Conservation (phyloP, 768 basidiomycete genomes). For the Agrocybe pediades region DNA sequence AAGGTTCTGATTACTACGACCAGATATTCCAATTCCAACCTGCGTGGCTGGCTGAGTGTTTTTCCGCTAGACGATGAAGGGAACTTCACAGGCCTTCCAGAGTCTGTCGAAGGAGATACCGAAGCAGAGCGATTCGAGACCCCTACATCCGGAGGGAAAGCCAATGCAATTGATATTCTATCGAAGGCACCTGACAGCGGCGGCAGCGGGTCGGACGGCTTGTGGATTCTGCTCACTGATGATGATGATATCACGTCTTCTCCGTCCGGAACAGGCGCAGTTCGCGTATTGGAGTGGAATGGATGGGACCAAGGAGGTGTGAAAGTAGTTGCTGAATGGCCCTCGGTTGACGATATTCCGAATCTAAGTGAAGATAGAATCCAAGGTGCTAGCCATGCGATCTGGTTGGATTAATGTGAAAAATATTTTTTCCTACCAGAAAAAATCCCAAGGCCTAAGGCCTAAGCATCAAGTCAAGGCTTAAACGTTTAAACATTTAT, state of each 20-base stretch:
- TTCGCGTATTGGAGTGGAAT: constrained; percentile 52
- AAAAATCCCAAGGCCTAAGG: neutral
- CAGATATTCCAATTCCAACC: constrained; percentile 36
- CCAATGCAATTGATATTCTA: constrained; percentile 49
- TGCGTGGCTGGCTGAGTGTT: constrained; percentile 44
- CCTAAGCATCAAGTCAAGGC: neutral
- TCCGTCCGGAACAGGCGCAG: constrained; percentile 31
- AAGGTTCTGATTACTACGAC: constrained; percentile 48
- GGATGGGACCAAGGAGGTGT: constrained; percentile 43
- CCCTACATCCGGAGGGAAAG: constrained; percentile 51
- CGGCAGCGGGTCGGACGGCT: constrained; percentile 23
- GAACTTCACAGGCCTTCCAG: constrained; percentile 19
- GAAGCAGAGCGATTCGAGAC: constrained; percentile 42
- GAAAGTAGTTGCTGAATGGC: constrained; percentile 44
- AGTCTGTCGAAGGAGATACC: constrained; percentile 17
- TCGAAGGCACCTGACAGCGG: constrained; percentile 25
- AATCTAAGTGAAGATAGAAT: constrained; percentile 25
- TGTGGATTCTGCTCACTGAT: constrained; percentile 54
- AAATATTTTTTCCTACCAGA: neutral
- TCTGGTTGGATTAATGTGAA: constrained; percentile 46
- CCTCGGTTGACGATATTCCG: constrained; percentile 20
- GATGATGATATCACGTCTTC: constrained; percentile 38
- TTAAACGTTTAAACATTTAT: neutral
- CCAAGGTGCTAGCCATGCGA: constrained; percentile 51
- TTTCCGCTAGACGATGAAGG: constrained; percentile 44